Base-by-base conservation (phyloP, 1,284 basidiomycete species). In the Inonotus hispidus region DNA sequence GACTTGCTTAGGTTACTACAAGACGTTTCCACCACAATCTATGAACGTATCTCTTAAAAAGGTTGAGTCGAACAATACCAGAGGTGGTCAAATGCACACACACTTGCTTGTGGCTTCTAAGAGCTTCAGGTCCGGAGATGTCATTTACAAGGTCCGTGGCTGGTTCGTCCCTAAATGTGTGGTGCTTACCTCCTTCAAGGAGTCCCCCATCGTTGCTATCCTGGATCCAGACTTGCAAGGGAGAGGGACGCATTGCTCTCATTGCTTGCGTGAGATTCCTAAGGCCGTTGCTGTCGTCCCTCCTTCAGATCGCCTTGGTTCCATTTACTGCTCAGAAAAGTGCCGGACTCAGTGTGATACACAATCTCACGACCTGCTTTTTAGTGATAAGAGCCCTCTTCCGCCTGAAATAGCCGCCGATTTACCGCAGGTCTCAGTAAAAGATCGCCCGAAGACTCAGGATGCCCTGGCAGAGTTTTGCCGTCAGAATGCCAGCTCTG, bases 171-270 rank as follows among this genome's bases (percentile, higher is more conserved):
- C n/a, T 35, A 6, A 16, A 14, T 19, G 16, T 52, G 16, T 10
- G 37, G 60, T 39, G 10, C 56, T 39, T 56, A 63, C 41, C 45
- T 54, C 54, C 21, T 52, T 32, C 52, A 8, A 92, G 90, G 90
- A 92, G 76, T 75, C 79, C 63, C 86, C 90, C 5, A 75, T 91
- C 16, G 82, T 88, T 39, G 75, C 86, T 14, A 81, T 77, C 19
- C 80, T 92, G 25, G 90, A 92, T 66, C 67, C 74, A 1, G 90
- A 92, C 66, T 73, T 92, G 13, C 80, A 88, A 72, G 76, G 74
- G 43, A 78, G 80, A 53, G 85, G 85, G 32, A 81, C 80, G 0
- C 77, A 91, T 65, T 92, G 90, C 69, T 80, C 82, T 13, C 82
- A 89, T 66, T 92, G 90, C 69, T 74, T 92, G 65, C 81, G 85